A percentile compares a stretch with the other conserved stretches of the same genome.
phyloP scores from a whole-genome alignment of 2,329 filamentous ascomycete genomes.

The Exserohilum turcica region DNA sequence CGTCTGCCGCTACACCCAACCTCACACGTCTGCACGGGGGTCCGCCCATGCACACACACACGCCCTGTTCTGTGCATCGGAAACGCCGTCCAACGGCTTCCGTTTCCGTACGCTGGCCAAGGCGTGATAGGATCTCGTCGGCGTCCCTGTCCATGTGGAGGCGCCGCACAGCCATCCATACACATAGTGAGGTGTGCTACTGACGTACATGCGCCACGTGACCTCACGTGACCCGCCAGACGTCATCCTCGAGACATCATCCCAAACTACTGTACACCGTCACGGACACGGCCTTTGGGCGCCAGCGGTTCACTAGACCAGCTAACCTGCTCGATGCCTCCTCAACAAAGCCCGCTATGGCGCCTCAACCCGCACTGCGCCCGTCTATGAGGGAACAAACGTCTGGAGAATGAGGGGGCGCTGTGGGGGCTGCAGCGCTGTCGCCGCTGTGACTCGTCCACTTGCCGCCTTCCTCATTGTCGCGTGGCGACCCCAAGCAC shows the following conservation, averaged over 20 bases:
- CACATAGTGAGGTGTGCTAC: no score
- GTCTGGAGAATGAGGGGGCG: constrained; percentile 2
- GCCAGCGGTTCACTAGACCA: background rate
- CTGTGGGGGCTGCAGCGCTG: constrained; percentile 12
- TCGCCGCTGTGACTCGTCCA: constrained; percentile 33
- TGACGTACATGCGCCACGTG: no score
- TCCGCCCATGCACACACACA: no score
- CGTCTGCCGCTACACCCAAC: background rate
- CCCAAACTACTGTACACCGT: background rate
- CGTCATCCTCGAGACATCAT: background rate
- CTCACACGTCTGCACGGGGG: no score
- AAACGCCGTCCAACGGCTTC: no score
- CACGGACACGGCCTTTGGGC: no score
- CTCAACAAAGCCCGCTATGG: background rate
- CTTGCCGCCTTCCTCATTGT: constrained; percentile 31
- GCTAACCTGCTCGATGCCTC: background rate
- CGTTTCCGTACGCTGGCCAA: no score
- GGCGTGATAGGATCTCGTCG: no score
- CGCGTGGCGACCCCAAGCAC: constrained; percentile 27
- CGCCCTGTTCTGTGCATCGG: no score
- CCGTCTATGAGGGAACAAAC: background rate
- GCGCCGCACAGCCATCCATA: no score
- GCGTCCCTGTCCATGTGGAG: no score
- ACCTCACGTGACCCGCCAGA: background rate
- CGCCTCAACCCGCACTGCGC: background rate